Conservation (phyloP, 495 filamentous ascomycete genomes). For the Penicillium macrosclerotiorum region DNA sequence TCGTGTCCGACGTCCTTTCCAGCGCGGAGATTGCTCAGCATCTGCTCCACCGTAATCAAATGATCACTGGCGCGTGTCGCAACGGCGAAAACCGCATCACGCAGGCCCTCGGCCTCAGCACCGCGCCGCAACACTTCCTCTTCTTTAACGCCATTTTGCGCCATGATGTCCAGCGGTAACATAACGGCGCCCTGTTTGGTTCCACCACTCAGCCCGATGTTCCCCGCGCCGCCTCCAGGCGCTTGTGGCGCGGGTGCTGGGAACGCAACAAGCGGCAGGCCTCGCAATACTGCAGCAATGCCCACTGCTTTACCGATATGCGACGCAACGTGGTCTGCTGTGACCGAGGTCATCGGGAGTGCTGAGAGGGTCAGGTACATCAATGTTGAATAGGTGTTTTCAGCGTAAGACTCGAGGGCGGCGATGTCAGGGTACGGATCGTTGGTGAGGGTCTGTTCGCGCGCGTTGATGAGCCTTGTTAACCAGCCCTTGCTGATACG, state of each 20-base stretch:
- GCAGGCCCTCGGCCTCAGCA: conserved; percentile 68
- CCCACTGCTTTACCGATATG: conserved; percentile 94
- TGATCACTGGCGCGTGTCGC: conserved; percentile 94
- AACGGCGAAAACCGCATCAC: conserved; percentile 87
- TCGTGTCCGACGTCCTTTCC: conserved; percentile 75
- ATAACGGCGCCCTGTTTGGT: conserved; percentile 63
- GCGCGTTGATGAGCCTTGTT: conserved; percentile 68
- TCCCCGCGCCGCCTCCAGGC: conserved; percentile 34
- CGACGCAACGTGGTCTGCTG: conserved; percentile 88
- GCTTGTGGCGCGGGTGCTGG: conserved; percentile 61
- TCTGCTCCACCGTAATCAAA: conserved; percentile 87
- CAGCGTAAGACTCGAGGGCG: conserved; percentile 81
- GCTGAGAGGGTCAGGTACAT: conserved; percentile 82
- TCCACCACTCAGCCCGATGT: conserved; percentile 21
- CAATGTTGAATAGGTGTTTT: conserved; percentile 91
- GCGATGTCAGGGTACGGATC: conserved; percentile 72
- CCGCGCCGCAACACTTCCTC: conserved; percentile 87
- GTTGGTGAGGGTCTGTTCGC: conserved; percentile 82
- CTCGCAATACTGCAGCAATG: conserved; percentile 78
- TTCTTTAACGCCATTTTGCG: conserved; percentile 71
- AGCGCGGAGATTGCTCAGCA: conserved; percentile 74
- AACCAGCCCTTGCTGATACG: conserved; percentile 79
- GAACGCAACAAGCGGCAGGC: conserved; percentile 80
- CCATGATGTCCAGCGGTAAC: conserved; percentile 88
- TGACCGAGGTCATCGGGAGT: conserved; percentile 71